These are phyloP conservation scores for Psidium friedrichsthalianum DNA, from an alignment of 345 rosid species.

Conservation along the genomic window DNA sequence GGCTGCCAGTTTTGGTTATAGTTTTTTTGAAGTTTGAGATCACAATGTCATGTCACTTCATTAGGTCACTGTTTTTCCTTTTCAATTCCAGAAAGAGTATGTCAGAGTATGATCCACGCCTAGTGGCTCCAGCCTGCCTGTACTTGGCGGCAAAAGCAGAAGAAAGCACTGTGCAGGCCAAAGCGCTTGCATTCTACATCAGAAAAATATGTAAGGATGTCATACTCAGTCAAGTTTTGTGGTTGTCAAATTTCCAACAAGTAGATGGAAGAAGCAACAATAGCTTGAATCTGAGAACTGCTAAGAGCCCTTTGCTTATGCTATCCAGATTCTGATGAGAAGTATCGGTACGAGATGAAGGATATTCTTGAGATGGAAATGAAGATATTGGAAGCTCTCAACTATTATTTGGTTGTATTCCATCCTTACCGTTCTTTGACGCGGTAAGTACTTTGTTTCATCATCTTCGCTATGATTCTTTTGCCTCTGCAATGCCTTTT, in stretches of 20 bases:
- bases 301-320: slow-evolving; percentile 8
- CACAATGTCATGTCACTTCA: background rate
- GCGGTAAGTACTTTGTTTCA: slow-evolving; percentile 37
- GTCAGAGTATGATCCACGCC: slow-evolving; percentile 87
- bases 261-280: background rate
- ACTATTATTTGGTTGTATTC: slow-evolving; percentile 85
- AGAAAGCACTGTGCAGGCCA: slow-evolving; percentile 94
- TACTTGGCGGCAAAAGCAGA: slow-evolving; percentile 97
- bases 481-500: background rate
- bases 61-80: background rate
- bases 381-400: slow-evolving; percentile 91
- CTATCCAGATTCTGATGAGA: slow-evolving; percentile 69
- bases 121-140: slow-evolving; percentile 92
- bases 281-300: slow-evolving; percentile 1
- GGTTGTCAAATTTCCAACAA: background rate
- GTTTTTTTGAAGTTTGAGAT: background rate
- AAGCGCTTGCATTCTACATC: slow-evolving; percentile 54
- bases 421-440: slow-evolving; percentile 86
- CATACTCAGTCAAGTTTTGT: background rate
- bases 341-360: slow-evolving; percentile 66
- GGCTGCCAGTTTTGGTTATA: background rate
- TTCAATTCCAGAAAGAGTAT: slow-evolving; percentile 61
- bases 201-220: slow-evolving; percentile 54
- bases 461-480: background rate
- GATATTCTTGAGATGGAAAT: slow-evolving; percentile 97